phyloP scores from a whole-genome alignment of 495 filamentous ascomycete species.

The Talaromyces liani region DNA sequence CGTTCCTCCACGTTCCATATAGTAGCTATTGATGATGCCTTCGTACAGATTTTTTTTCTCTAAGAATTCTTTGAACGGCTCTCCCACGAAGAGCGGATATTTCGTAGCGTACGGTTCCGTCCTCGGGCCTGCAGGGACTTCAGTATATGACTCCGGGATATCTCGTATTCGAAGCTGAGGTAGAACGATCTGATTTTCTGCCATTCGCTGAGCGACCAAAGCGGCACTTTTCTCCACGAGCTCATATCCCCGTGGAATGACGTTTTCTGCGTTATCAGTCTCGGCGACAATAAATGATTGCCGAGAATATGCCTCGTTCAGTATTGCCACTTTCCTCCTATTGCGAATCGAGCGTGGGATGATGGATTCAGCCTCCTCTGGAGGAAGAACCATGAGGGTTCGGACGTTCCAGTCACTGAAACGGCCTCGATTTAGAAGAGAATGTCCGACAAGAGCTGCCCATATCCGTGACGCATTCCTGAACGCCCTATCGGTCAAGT shows the following conservation, averaged over 20 bases:
- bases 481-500: slow-evolving; percentile 27
- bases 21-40: background rate
- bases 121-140: slow-evolving; percentile 7
- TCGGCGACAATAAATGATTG: slow-evolving; percentile 41
- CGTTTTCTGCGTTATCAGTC: slow-evolving; percentile 12
- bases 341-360: slow-evolving; percentile 46
- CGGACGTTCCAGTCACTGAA: slow-evolving; percentile 47
- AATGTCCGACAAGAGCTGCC: slow-evolving; percentile 30
- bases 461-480: slow-evolving; percentile 18
- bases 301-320: slow-evolving; percentile 47
- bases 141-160: slow-evolving; percentile 3
- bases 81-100: background rate
- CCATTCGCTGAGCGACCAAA: slow-evolving; percentile 27
- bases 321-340: slow-evolving; percentile 45
- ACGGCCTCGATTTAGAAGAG: slow-evolving; percentile 50
- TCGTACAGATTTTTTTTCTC: background rate
- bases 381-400: slow-evolving; percentile 55
- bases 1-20: background rate
- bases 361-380: slow-evolving; percentile 37
- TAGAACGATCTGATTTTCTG: slow-evolving; percentile 24
- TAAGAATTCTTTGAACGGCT: background rate
- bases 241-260: slow-evolving; percentile 22
- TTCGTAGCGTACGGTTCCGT: background rate
- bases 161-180: slow-evolving; percentile 29
- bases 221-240: slow-evolving; percentile 22